Percentiles rank a stretch among this genome's conserved stretches.
Conservation (phyloP, 2,329 filamentous ascomycete genomes). For the Xylaria sp. region DNA sequence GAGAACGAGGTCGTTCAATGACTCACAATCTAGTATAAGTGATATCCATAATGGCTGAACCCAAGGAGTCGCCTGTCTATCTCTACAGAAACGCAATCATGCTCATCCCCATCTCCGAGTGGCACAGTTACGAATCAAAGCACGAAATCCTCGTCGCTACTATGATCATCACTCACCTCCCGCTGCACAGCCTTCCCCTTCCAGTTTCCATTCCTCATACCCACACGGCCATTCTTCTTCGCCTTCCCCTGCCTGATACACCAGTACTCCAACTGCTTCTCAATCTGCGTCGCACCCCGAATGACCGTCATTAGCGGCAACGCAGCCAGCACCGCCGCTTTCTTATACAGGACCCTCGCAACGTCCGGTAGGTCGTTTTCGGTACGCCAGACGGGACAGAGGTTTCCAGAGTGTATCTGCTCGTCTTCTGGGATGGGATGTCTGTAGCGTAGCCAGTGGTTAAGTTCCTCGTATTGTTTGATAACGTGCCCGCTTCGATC, state of each 20-base stretch:
- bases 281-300: conserved; percentile 34
- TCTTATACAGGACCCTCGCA: conserved; percentile 39
- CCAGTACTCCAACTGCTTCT: conserved; percentile 35
- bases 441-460: conserved; percentile 16
- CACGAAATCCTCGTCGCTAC: not conserved
- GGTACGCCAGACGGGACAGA: conserved; percentile 33
- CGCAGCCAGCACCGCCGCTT: conserved; percentile 37
- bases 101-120: not conserved
- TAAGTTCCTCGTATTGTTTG: conserved; percentile 22
- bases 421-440: conserved; percentile 13
- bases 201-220: conserved; percentile 23
- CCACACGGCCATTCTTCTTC: conserved; percentile 24
- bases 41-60: no score
- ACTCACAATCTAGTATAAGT: no score
- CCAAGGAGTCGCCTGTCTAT: no score
- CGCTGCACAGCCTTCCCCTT: conserved; percentile 18
- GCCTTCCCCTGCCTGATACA: conserved; percentile 25
- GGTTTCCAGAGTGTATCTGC: conserved; percentile 28
- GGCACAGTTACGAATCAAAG: not conserved
- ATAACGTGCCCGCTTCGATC: conserved; percentile 9
- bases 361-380: conserved; percentile 39
- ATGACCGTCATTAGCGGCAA: conserved; percentile 35
- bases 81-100: not conserved
- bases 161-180: not conserved
- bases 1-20: no score